Evolutionary conservation across 2,329 filamentous ascomycete genomes (phyloP), one percentile per base, ranked within the genome.

Genomic region (Trichoderma hamatum): DNA sequence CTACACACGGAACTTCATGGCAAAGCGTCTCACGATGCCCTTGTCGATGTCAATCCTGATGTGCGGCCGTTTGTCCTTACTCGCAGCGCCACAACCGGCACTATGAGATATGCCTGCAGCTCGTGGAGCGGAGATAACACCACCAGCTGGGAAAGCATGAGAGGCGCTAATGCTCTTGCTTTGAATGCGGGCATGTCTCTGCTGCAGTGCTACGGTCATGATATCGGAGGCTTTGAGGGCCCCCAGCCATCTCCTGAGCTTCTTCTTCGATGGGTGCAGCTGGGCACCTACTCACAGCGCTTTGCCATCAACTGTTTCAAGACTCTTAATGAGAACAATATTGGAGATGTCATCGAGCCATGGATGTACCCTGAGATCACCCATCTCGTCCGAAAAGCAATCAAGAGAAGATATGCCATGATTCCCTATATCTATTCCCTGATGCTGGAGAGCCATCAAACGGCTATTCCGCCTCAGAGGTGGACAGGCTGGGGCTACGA

Each of bases 221-320:
- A 93, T 69, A 92, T 93, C 70, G 90, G 91, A 54, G 90, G 90
- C 0, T 93, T 93, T 73, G 90, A 92, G 80, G 90, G 90, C 32
- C 89, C 90, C 0, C 90, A 92, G 74, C 91, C 91, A 0, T 85
- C 85, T 0, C 89, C 90, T 0, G 91, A 93, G 74, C 83, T 92
- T 2, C 84, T 93, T 0, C 85, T 92, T 3, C 87, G 90, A 34
- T 93, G 91, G 91, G 83, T 92, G 14, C 91, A 93, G 74, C 84
- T 91, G 2, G 91, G 90, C 6, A 86, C 89, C 70, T 86, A 92
- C 79, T 90, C 89, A 1, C 85, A 88, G 0, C 87, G 90, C 0
- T 92, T 93, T 73, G 89, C 90, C 13, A 92, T 92, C 81, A 93
- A 93, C 78, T 93, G 90, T 78, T 92, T 90, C 85, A 93, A 93